Base-by-base conservation (phyloP, 371 early-diverging fungal genomes). In the Dinochytrium kinnereticum region DNA sequence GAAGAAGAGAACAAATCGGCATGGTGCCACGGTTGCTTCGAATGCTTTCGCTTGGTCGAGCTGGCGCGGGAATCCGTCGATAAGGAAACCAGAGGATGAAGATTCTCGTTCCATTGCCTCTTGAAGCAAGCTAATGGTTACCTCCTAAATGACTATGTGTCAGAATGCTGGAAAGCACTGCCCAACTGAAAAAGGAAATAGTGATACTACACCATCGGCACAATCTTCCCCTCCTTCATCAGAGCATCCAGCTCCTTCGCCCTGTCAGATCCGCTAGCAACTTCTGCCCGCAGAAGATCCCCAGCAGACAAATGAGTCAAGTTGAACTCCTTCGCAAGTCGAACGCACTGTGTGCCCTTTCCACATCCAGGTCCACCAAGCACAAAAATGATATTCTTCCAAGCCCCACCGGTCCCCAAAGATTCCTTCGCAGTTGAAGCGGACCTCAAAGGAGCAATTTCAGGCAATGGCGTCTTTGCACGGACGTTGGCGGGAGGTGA, bases 281-380 rank as follows among this genome's bases (percentile, higher is more conserved):
- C 88, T 71, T 90, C 91, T 19, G 76, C 82, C n/a, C 94, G 77
- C 59, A 94, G 79, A 26, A 93, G 76, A 75, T 93, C 92, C n/a
- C 93, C 94, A 30, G 89, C 86, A 5, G 87, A 86, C 5, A 75
- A 70, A 73, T 93, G 94, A 0, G 78, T 68, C 55, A 78, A 75
- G 66, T 80, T 76, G 77, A 75, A 83, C 38, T 81, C 81, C 39
- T 74, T 73, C 1, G 79, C 76, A 2, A 83, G 65, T 1, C 76
- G 61, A 59, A 65, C 80, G 65, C 84, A 84, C 51, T 84, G 81
- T 1, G 84, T 84, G 24, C 81, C 99, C 90, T 99, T 99, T 66
- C 97, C 96, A 39, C 73, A 76, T 65, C 79, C 79, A 21, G 79
- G 79, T 2, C 76, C 79, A 51, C 85, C 85, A 1, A 85, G 75